Evolutionary conservation across 176 grass and related monocot species (phyloP), one percentile per base, ranked within the genome.

Genomic region (Zoysia japonica): DNA sequence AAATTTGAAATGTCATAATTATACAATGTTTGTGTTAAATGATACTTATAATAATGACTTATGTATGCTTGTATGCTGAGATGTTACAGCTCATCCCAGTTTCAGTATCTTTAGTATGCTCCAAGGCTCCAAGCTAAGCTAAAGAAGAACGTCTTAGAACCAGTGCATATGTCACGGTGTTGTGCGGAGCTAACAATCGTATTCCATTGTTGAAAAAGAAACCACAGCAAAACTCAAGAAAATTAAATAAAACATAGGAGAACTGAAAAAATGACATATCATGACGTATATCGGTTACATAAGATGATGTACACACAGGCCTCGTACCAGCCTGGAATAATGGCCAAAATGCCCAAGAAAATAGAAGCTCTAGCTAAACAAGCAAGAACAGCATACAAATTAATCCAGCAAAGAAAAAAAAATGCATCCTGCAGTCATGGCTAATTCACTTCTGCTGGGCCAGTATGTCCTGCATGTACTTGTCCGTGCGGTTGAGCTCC

Each of bases 401-500:
- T 6, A 3, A 62, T 68, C 71, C 53, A 68, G 42, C 12, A 74
- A 65, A 10, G 42, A 65, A 7, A 45, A 7, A 53, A 7, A 60
- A 13, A 41, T 47, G 0, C 35, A 17, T 37, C 28, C 6, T 38
- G 6, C 6, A 5, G 19, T 39, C 67, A 68, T 46, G 46, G 62
- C 12, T 81, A 52, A 68, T 57, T 89, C 76, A 77, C 44, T 77
- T 61, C 47, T 82, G 80, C 80, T 74, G 80, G 20, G 89, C 77
- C 43, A 92, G 71, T 72, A 89, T 84, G 72, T 92, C 90, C 39
- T 84, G 83, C 55, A 92, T 61, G 38, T 87, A 90, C 68, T 85
- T 93, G 67, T 93, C 87, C 2, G 87, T 85, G 42, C 84, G 87
- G 75, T 93, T 78, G 44, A 93, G 91, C 68, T 93, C 91, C 53